Evolutionary conservation across 148 eudicot genomes (phyloP), one percentile per base, ranked within the genome.

Genomic region (Silene conica): DNA sequence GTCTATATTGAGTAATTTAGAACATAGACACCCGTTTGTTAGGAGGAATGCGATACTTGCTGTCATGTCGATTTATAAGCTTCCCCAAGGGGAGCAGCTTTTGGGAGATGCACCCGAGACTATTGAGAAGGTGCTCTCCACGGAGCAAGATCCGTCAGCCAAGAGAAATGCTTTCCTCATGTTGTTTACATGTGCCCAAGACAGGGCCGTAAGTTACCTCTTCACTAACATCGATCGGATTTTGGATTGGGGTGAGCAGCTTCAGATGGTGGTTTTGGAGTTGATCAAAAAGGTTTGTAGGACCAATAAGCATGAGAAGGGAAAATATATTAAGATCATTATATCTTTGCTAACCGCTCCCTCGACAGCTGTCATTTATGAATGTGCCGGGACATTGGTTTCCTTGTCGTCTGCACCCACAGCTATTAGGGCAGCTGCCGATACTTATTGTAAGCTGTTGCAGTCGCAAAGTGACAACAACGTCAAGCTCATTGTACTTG

Each of bases 221-320:
- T 87, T 91, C 71, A 84, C 86, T 15, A 76, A 93, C 83, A 84
- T 88, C 58, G 91, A 93, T 69, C 73, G 85, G 71, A 89, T 93
- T 76, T 77, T 76, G 59, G 98, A 93, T 50, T 93, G 94, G 98
- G 89, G 90, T 23, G 96, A 91, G 58, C 89, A 83, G 60, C 85
- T 91, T 67, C 98, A 93, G 86, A 89, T 93, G 94, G 91, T 93
- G 79, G 97, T 93, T 50, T 77, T 93, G 82, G 97, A 93, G 86
- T 80, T 93, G 87, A 89, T 93, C 52, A 87, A 88, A 9, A 89
- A 91, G 79, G 98, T 93, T 67, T 93, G 97, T 52, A 82, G 91
- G 79, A 83, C 92, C 16, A 93, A 93, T 81, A 91, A 80, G 81
- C 85, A 88, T 23, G 96, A 93, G 70, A 90, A 90, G 72, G 98